Base-by-base conservation (phyloP, 1,284 basidiomycete species). In the Apiotrichum veenhuisii region DNA sequence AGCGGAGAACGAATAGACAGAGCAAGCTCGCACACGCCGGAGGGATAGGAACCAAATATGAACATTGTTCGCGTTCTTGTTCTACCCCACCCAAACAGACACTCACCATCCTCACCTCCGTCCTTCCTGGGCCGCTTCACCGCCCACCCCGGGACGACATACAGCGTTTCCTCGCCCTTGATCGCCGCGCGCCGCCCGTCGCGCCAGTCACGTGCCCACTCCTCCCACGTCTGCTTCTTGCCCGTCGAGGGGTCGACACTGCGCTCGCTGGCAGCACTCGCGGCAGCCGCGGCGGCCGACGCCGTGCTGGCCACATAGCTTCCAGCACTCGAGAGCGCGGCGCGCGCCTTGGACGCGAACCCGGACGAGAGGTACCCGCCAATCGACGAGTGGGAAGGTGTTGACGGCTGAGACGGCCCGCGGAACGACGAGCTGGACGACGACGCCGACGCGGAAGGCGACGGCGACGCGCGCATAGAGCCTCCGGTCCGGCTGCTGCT, bases 101-200 rank as follows among this genome's bases (percentile, higher is more conserved):
- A 56, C 52, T 54, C 25, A 62, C 59, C 59, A 33, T 54, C 49
- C 22, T 58, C 58, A n/a, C 38, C 55, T 18, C 52, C 52, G n/a
- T 54, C 56, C 20, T 56, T 58, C 20, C 61, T 48, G 0, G 61
- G 63, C 38, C 59, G 63, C 50, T 60, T 62, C 5, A 73, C 71
- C 2, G 67, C 69, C 73, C 73, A 75, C 12, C 71, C 71, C 1
- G 73, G 73, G 45, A 73, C 63, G 12, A 73, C 50, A 48, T 68
- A 53, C 15, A 74, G 46, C 36, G 63, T 59, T 43, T 71, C 70
- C 37, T 54, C 43, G 8, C 60, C 62, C 42, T 48, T 50, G 41
- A 53, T 49, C 14, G 49, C 14, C 25, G 50, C 27, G 15, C 41
- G 43, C 1, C 51, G 50, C 10, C 45, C 49, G 8, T 48, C 50